Evolutionary conservation across 371 early-diverging fungal species (phyloP).

Genomic region (Dentiscutata heterogama): DNA sequence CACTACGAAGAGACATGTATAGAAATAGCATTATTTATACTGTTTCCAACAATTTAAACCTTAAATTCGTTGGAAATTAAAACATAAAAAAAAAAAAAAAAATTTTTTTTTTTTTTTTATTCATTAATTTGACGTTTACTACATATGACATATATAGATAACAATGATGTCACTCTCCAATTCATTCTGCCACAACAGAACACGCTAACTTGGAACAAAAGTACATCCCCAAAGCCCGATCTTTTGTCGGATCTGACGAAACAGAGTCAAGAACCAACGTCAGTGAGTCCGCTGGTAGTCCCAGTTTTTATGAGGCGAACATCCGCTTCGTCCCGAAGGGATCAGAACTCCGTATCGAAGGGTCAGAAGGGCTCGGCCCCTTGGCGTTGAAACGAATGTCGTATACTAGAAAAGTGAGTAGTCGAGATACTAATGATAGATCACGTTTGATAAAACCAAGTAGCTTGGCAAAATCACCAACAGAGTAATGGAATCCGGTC

Average conservation of each 20-base stretch:
- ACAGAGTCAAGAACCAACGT: not conserved
- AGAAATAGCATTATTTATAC: not conserved
- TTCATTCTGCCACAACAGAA: conserved; percentile 49
- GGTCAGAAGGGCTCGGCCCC: conserved; percentile 17
- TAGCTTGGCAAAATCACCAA: conserved; percentile 25
- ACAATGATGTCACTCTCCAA: conserved; percentile 49
- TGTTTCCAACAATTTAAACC: no score
- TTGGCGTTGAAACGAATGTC: conserved; percentile 46
- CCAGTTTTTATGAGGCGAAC: conserved; percentile 45
- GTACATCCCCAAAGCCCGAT: conserved; percentile 45
- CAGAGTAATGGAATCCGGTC: not conserved
- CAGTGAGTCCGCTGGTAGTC: conserved; percentile 30
- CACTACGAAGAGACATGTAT: not conserved
- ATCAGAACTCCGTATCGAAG: conserved; percentile 41
- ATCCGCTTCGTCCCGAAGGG: conserved; percentile 33
- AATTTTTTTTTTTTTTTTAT: conserved; percentile 25
- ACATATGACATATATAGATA: conserved; percentile 46
- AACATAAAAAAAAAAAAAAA: no score
- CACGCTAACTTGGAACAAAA: conserved; percentile 48
- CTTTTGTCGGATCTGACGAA: conserved; percentile 43
- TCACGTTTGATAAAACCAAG: conserved; percentile 36
- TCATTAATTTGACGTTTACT: conserved; percentile 36
- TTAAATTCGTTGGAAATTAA: no score
- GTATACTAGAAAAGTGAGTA: conserved; percentile 41
- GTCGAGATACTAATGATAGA: conserved; percentile 27